Base-by-base conservation (phyloP, 2,329 filamentous ascomycete species). In the Thelonectria blattea region DNA sequence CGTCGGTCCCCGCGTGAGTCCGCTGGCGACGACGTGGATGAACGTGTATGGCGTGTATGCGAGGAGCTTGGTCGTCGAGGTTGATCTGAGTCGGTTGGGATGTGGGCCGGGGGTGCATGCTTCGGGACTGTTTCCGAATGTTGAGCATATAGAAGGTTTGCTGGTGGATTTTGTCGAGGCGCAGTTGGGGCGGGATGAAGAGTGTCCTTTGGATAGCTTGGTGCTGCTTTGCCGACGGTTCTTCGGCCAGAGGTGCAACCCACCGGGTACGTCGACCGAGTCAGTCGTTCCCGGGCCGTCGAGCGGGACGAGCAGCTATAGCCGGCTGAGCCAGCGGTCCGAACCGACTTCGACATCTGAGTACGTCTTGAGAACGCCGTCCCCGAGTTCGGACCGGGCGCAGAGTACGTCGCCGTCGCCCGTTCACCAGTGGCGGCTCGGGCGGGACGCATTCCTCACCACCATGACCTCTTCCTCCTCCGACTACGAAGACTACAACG, bases 41-140 rank as follows among this genome's bases (percentile, higher is more conserved):
- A 71, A 72, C 30, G 65, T 54, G 8, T 79, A 79, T 49, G 73
- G 72, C 1, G 53, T 65, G 2, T 74, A 76, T 34, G 76, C 80
- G 65, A 72, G 66, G 15, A 69, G 71, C 24, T 63, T 81, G 20
- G 71, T 72, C 2, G 50, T 81, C 10, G 79, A 81, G 60, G 30
- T 81, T 1, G 79, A 81, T 60, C 68, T 80, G 65, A 74, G 78
- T 1, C 73, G 70, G 11, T 67, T 78, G 9, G 71, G 73, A 1
- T 76, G 75, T 20, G 76, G 76, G 2, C 60, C 68, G 3, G 51
- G 60, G 1, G 64, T 65, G 5, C 54, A 62, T 1, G 74, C 75
- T 0, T 57, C 52, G 0, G 43, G 50, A 0, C 58, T 79, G 2
- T 52, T 62, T 0, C 63, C 73, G 0, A 71, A 69, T 6, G 61